phyloP scores from a whole-genome alignment of 2,329 filamentous ascomycete genomes.

The Fusarium aywerte region DNA sequence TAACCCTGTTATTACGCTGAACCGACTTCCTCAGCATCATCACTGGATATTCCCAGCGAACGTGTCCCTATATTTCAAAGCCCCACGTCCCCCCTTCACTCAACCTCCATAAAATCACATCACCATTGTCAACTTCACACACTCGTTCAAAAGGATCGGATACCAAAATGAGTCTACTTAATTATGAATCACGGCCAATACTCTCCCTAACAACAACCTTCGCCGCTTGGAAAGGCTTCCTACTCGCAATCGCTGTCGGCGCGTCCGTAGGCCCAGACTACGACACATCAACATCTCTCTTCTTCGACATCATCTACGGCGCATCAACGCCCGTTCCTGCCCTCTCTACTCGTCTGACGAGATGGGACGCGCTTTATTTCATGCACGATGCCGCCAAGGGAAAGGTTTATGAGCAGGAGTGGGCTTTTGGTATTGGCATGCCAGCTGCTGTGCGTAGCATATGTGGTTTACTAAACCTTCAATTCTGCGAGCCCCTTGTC shows the following conservation, averaged over 20 bases:
- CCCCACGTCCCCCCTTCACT: conserved; percentile 22
- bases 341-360: conserved; percentile 68
- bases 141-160: not conserved
- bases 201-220: conserved; percentile 57
- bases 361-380: conserved; percentile 88
- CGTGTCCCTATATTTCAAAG: conserved; percentile 23
- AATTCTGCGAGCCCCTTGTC: conserved; percentile 57
- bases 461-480: conserved; percentile 34
- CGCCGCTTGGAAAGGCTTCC: conserved; percentile 71
- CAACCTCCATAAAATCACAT: conserved; percentile 13
- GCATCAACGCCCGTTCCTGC: conserved; percentile 54
- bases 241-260: conserved; percentile 69
- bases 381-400: conserved; percentile 70
- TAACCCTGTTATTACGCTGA: not conserved
- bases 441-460: conserved; percentile 56
- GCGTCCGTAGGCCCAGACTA: conserved; percentile 70
- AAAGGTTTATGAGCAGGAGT: conserved; percentile 83
- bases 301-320: conserved; percentile 52
- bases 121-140: not conserved
- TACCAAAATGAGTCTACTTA: conserved; percentile 31
- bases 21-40: not conserved
- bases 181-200: conserved; percentile 35
- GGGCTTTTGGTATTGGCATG: conserved; percentile 75
- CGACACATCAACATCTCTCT: conserved; percentile 77
- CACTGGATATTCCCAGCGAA: conserved; percentile 3